Evolutionary conservation across 2,329 filamentous ascomycete genomes (phyloP).

Genomic region (Hypoxylon sp.): DNA sequence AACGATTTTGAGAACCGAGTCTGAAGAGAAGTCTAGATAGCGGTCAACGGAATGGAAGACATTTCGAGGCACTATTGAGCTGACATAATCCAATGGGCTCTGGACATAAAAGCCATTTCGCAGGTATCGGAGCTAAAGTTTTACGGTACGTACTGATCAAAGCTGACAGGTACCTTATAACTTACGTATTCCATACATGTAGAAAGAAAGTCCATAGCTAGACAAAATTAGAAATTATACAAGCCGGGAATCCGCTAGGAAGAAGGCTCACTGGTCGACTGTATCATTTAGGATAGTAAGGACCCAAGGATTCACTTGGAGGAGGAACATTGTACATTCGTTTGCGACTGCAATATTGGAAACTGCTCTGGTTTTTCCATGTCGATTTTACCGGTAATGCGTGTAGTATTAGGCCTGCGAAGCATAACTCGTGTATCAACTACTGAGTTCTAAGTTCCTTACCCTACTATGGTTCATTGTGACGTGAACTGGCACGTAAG

Average conservation of each 20-base stretch:
- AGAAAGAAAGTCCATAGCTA: background rate
- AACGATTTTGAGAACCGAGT: background rate
- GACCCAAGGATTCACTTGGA: background rate
- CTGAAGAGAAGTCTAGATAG: constrained; percentile 14
- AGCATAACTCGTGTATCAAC: constrained; percentile 7
- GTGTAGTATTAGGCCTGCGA: background rate
- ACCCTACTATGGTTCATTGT: constrained; percentile 7
- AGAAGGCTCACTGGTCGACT: constrained; percentile 2
- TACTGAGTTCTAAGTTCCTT: background rate
- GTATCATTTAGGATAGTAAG: background rate
- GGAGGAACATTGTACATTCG: background rate
- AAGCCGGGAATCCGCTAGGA: constrained; percentile 15
- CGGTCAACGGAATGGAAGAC: constrained; percentile 30
- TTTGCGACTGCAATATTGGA: background rate
- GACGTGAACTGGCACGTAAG: constrained; percentile 1
- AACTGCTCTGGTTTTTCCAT: background rate
- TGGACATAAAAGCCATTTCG: constrained; percentile 1
- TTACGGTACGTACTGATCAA: constrained; percentile 6
- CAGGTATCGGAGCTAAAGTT: constrained; percentile 9
- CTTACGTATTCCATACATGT: background rate
- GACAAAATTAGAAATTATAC: constrained; percentile 33
- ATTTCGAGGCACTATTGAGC: constrained; percentile 15
- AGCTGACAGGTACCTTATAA: constrained; percentile 13
- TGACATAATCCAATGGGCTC: constrained; percentile 31
- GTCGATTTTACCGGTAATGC: background rate